Percentiles rank a stretch among this genome's conserved stretches.
These are phyloP conservation scores for Populus tremula DNA, from an alignment of 345 rosid species.

Conservation along the genomic window DNA sequence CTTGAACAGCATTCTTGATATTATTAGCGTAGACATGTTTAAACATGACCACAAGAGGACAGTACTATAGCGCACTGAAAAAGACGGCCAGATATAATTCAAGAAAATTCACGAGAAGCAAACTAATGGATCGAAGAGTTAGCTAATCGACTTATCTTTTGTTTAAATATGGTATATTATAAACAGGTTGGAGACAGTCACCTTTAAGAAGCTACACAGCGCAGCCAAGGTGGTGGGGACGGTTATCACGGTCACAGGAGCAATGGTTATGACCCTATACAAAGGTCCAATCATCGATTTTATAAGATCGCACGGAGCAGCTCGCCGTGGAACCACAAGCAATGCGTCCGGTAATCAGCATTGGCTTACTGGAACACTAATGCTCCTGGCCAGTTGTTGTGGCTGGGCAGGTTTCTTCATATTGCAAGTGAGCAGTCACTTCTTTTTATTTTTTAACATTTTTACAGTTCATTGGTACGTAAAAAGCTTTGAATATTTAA, in stretches of 20 bases:
- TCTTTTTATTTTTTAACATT: background rate
- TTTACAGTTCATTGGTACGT: background rate
- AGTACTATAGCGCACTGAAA: background rate
- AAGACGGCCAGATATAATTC: background rate
- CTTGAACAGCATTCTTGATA: background rate
- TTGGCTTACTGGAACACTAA: conserved; percentile 65
- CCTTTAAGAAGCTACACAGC: conserved; percentile 56
- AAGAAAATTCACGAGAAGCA: background rate
- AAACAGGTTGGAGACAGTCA: conserved; percentile 65
- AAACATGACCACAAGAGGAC: too few species aligned
- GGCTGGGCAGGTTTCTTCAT: conserved; percentile 83
- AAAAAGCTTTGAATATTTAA: background rate
- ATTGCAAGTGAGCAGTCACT: conserved; percentile 53
- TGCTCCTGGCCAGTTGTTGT: conserved; percentile 54
- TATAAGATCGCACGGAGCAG: conserved; percentile 31
- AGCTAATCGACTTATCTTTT: background rate
- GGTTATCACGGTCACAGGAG: conserved; percentile 64
- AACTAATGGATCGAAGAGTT: background rate
- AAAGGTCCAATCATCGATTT: conserved; percentile 75
- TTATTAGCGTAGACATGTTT: background rate
- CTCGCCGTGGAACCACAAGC: conserved; percentile 27
- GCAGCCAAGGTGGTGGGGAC: conserved; percentile 78
- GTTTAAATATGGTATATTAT: background rate
- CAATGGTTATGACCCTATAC: conserved; percentile 92
- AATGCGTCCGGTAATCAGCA: conserved; percentile 41